Base-by-base conservation (phyloP, 192 early-diverging fungal genomes). In the Paraglomus brasilianum region DNA sequence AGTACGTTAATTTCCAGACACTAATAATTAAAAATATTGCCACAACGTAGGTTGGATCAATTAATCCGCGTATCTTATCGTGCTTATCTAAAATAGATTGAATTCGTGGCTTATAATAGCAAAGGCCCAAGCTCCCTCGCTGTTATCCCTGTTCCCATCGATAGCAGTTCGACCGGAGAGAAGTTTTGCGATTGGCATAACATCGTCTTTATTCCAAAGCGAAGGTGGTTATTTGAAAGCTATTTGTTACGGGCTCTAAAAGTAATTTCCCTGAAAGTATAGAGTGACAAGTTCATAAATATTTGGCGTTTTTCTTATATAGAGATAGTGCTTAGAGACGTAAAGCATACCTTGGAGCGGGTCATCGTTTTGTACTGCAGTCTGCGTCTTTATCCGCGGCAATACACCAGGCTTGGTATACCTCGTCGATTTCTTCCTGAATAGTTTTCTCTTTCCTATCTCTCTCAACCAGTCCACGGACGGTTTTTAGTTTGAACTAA, bases 361-460 rank as follows among this genome's bases (percentile, higher is more conserved):
- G 24, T 36, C 24, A 24, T 17, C 19, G 15, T 40, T 56, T 56
- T 24, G 53, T 56, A 56, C 8, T 56, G 53, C 53, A 56, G 14
- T 56, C 53, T 56, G 53, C 39, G 4, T 56, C 53, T 56, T 56
- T 30, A 56, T 56, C 24, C 8, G 53, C 14, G 53, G n/a, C 53
- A 56, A 24, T 30, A 56, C 53, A 56, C 53, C 24, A 56, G 24
- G 53, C 53, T 56, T 56, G 53, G 8, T 56, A 56, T 56, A 38
- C 8, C 0, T 56, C 53, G 24, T 56, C 15, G 53, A 30, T 56
- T 30, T 56, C 53, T 24, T 56, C 53, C 24, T 56, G 53, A 30
- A 56, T 56, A 24, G 4, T 56, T 21, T 8, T 51, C 24, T 51
- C 24, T n/a, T 51, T 51, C 5, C n/a, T n/a, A n/a, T n/a, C n/a